Evolutionary conservation across 495 filamentous ascomycete genomes (phyloP).

Genomic region (Penicillium ochrochloron): DNA sequence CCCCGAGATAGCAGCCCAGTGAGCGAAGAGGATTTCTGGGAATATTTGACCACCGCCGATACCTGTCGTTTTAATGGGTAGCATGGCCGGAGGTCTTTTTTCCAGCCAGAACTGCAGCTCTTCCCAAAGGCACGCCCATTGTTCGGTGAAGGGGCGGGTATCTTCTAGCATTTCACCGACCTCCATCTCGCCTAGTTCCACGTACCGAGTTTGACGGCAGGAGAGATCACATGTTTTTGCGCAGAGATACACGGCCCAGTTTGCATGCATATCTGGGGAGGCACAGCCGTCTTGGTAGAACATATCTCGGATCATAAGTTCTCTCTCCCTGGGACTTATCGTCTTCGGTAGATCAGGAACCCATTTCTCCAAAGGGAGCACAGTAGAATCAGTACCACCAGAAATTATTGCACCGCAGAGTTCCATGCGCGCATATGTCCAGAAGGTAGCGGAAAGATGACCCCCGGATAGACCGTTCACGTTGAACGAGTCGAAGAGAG

Average conservation of each 20-base stretch:
- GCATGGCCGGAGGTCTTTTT: constrained; percentile 39
- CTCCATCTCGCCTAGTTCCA: constrained; percentile 34
- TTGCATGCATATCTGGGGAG: constrained; percentile 40
- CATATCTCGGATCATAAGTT: constrained; percentile 28
- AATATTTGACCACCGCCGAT: constrained; percentile 36
- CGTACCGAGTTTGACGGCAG: constrained; percentile 30
- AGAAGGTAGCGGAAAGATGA: constrained; percentile 45
- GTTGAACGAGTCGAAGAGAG: constrained; percentile 41
- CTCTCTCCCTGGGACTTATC: constrained; percentile 21
- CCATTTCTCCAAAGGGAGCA: constrained; percentile 42
- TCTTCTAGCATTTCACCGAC: constrained; percentile 28
- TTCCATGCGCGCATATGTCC: constrained; percentile 52
- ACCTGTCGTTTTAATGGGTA: constrained; percentile 36
- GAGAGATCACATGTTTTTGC: constrained; percentile 42
- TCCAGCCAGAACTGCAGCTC: constrained; percentile 45
- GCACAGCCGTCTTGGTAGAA: constrained; percentile 30
- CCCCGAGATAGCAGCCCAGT: constrained; percentile 47
- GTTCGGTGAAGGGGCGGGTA: constrained; percentile 23
- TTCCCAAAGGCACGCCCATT: constrained; percentile 43
- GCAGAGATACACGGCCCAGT: constrained; percentile 48
- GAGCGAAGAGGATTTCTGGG: constrained; percentile 43
- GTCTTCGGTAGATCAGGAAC: constrained; percentile 28
- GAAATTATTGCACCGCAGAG: constrained; percentile 48
- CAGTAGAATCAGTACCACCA: constrained; percentile 39
- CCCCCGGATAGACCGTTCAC: constrained; percentile 43